phyloP scores from a whole-genome alignment of 371 early-diverging fungal genomes.

The Neoconidiobolus thromboides region DNA sequence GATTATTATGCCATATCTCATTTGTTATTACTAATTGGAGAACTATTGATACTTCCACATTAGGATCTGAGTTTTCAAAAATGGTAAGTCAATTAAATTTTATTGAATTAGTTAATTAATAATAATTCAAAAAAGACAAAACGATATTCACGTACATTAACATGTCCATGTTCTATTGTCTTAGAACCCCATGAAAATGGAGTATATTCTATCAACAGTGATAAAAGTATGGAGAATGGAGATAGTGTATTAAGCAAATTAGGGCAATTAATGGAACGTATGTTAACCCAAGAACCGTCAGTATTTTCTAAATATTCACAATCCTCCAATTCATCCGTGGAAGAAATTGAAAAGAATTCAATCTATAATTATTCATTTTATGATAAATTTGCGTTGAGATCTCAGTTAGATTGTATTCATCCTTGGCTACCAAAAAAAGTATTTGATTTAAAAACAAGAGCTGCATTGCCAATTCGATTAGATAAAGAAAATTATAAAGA shows the following conservation, averaged over 20 bases:
- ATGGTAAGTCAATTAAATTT: constrained; percentile 17
- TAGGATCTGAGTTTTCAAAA: constrained; percentile 36
- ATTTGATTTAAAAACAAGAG: constrained; percentile 90
- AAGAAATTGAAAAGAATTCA: constrained; percentile 1
- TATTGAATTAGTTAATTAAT: not conserved
- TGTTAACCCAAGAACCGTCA: constrained; percentile 13
- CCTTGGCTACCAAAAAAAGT: constrained; percentile 46
- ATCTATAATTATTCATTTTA: constrained; percentile 19
- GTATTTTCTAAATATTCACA: constrained; percentile 3
- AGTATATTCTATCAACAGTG: constrained; percentile 64
- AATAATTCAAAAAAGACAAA: constrained; percentile 10
- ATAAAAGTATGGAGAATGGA: constrained; percentile 52
- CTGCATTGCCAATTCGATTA: constrained; percentile 64
- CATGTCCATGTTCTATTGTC: constrained; percentile 10
- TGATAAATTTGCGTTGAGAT: constrained; percentile 55
- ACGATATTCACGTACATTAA: constrained; percentile 8
- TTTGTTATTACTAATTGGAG: constrained; percentile 47
- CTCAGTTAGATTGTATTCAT: constrained; percentile 82
- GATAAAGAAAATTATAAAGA: constrained; percentile 52
- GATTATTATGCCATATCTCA: constrained; percentile 55
- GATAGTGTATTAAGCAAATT: constrained; percentile 11
- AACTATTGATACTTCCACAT: constrained; percentile 28
- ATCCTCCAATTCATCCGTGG: not conserved
- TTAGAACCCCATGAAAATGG: constrained; percentile 30
- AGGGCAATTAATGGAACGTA: constrained; percentile 10